Evolutionary conservation across 2,329 filamentous ascomycete genomes (phyloP), one percentile per base, ranked within the genome.

Genomic region (Fusarium pseudonygamai): DNA sequence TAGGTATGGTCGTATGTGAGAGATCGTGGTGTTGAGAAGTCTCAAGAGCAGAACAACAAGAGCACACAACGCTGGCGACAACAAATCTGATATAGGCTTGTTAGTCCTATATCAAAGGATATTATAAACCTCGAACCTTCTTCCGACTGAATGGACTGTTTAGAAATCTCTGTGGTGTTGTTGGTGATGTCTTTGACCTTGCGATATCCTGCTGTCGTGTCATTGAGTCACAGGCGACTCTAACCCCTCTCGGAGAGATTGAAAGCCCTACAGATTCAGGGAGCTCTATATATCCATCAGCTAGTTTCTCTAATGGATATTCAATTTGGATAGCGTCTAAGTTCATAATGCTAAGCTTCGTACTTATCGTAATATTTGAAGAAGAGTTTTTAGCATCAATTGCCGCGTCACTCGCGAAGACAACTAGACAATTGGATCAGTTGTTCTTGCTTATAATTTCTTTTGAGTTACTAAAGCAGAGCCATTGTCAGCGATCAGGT

Each of bases 1-100:
- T 58, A 58, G 40, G 56, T 58, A 50, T 58, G 56, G 56, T 50
- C 40, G 56, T 58, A 58, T 58, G 56, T 58, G 32, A 37, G 18
- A 58, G 24, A 36, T 15, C 7, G 30, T 50, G 42, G 32, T 58
- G 56, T 58, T 50, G 56, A 58, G 56, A 37, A 6, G 30, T 11
- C 11, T 30, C 4, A 58, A 58, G 32, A 15, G 1, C 2, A 8
- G 13, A 36, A 26, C 6, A 24, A 20, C n/a, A 52, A 7, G 5
- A 36, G 18, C 49, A 26, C n/a, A 12, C 5, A 52, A 15, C 28
- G n/a, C 5, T 12, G 9, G 22, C 6, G 6, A 24, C 3, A 20
- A 15, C 5, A 52, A 15, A 26, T 26, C 6, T 8, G 9, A 12
- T 26, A 15, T 36, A 16, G 7, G 18, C 15, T 34, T 15, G 0